Percentiles rank a stretch among this genome's conserved stretches.
Evolutionary conservation across 345 rosid species (phyloP).

Genomic region (Brassica rapa): DNA sequence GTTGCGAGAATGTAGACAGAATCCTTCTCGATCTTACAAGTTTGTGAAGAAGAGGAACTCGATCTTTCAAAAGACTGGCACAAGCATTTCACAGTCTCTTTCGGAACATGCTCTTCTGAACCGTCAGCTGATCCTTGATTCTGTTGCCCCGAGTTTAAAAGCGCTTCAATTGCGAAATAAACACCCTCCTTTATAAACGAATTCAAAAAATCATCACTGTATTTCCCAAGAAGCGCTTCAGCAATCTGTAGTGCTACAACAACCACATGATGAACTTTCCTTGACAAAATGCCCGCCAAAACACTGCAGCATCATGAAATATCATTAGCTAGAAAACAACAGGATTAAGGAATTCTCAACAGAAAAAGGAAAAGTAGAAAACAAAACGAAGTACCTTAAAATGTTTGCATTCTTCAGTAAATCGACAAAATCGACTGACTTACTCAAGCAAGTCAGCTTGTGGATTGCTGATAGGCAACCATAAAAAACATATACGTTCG

Average conservation of each 20-base stretch:
- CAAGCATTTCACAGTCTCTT: conserved; percentile 67
- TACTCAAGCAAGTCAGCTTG: conserved; percentile 65
- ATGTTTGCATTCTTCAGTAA: conserved; percentile 68
- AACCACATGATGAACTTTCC: conserved; percentile 81
- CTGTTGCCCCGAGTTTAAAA: conserved; percentile 51
- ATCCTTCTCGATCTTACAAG: conserved; percentile 73
- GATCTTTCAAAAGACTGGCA: conserved; percentile 67
- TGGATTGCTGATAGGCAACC: conserved; percentile 77
- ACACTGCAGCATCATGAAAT: conserved; percentile 60
- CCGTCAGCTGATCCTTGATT: conserved; percentile 19
- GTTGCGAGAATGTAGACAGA: conserved; percentile 65
- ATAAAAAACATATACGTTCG: conserved; percentile 67
- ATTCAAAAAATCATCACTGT: conserved; percentile 56
- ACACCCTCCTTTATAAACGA: conserved; percentile 90
- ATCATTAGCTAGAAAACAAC: conserved; percentile 34
- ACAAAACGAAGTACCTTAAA: conserved; percentile 55
- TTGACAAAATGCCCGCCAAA: conserved; percentile 79
- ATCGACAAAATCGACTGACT: conserved; percentile 64
- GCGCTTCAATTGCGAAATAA: conserved; percentile 71
- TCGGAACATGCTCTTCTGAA: conserved; percentile 34
- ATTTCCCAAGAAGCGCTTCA: conserved; percentile 72
- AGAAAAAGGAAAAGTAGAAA: not conserved
- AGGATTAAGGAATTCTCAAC: not conserved
- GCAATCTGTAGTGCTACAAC: conserved; percentile 70
- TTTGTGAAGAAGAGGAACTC: conserved; percentile 46